phyloP scores from a whole-genome alignment of 164 flowering plant genomes.

The Houttuynia cordata region DNA sequence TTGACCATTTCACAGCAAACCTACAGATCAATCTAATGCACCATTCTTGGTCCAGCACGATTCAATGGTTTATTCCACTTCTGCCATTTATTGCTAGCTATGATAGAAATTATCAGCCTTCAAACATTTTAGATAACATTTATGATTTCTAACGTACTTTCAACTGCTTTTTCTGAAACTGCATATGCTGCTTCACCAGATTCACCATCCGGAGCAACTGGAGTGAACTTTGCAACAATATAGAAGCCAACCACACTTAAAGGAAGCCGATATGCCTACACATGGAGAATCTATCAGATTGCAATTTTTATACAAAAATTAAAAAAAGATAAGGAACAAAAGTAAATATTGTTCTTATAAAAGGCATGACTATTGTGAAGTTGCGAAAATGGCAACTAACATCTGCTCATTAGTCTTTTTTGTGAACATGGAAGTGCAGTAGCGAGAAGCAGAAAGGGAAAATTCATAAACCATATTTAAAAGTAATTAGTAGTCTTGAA shows the following conservation, averaged over 20 bases:
- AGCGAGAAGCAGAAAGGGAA: no score
- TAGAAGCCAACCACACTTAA: constrained; percentile 88
- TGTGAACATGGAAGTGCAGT: no score
- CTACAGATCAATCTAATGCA: no score
- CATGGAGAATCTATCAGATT: neutral
- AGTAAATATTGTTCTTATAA: no score
- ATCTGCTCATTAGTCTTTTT: no score
- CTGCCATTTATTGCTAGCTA: neutral
- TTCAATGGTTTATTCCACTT: no score
- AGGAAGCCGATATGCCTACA: constrained; percentile 88
- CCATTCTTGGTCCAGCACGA: no score
- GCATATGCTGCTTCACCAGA: constrained; percentile 77
- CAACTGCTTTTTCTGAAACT: constrained; percentile 65
- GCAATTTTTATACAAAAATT: neutral
- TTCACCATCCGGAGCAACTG: constrained; percentile 94
- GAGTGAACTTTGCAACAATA: constrained; percentile 84
- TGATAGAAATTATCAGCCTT: neutral
- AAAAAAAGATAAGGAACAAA: constrained; percentile 1
- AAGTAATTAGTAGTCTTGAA: no score
- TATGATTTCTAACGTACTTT: constrained; percentile 45
- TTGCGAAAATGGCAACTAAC: no score
- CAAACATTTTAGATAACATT: neutral
- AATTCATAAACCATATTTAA: no score
- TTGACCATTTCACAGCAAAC: no score
- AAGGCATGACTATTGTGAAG: no score